Evolutionary conservation across 768 basidiomycete genomes (phyloP).

Genomic region (Mrakia frigida): DNA sequence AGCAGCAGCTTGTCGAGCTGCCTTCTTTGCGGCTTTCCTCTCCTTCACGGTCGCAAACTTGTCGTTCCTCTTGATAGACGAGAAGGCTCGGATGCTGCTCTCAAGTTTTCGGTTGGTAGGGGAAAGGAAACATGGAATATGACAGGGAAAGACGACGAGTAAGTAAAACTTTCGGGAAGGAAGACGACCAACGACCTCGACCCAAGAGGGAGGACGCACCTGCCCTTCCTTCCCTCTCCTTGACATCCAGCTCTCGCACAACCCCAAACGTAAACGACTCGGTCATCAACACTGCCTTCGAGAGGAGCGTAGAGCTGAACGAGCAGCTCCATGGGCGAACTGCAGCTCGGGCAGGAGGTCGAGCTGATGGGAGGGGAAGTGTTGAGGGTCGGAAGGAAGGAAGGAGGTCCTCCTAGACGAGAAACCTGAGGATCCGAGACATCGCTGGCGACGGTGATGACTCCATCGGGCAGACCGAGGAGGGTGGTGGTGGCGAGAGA

Average conservation of each 20-base stretch:
- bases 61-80: conserved; percentile 66
- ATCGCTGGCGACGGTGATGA: conserved; percentile 56
- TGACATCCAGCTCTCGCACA: conserved; percentile 69
- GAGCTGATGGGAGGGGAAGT: conserved; percentile 59
- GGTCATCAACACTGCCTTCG: conserved; percentile 75
- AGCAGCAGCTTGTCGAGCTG: conserved; percentile 18
- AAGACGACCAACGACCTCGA: not conserved
- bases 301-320: conserved; percentile 88
- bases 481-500: conserved; percentile 53
- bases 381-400: conserved; percentile 56
- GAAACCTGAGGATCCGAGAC: conserved; percentile 73
- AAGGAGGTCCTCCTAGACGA: conserved; percentile 83
- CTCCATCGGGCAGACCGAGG: conserved; percentile 74
- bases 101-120: not conserved
- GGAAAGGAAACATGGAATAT: not conserved
- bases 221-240: conserved; percentile 66
- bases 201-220: conserved; percentile 39
- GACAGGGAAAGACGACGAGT: not conserved
- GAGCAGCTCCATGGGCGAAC: conserved; percentile 69
- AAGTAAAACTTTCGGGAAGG: not conserved
- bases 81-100: conserved; percentile 71
- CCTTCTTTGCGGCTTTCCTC: conserved; percentile 33
- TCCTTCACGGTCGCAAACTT: conserved; percentile 55
- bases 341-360: conserved; percentile 67
- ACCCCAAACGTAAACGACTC: conserved; percentile 79